A percentile compares a stretch with the other conserved stretches of the same genome.
These are phyloP conservation scores for Leccinum fibrillosum DNA, from an alignment of 768 basidiomycete genomes.

Conservation along the genomic window DNA sequence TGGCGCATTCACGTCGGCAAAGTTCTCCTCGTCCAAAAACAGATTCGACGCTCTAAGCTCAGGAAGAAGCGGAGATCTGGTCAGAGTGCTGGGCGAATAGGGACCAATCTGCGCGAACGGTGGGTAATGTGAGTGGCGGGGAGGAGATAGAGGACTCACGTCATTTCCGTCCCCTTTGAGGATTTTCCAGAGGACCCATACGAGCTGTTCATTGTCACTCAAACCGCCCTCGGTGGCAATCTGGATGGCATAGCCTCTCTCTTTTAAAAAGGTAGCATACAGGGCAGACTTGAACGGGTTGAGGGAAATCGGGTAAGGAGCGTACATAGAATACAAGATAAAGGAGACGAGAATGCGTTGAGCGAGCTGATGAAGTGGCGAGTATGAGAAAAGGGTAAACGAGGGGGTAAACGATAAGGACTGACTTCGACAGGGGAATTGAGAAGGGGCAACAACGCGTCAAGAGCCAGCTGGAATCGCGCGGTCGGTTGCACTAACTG, in stretches of 20 bases:
- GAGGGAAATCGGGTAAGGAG: slow-evolving; percentile 72
- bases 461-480: slow-evolving; percentile 81
- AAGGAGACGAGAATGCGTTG: slow-evolving; percentile 77
- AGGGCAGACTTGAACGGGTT: slow-evolving; percentile 81
- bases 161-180: slow-evolving; percentile 80
- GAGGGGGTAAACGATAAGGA: slow-evolving; percentile 11
- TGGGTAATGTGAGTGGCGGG: slow-evolving; percentile 4
- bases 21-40: slow-evolving; percentile 61
- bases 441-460: slow-evolving; percentile 74
- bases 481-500: slow-evolving; percentile 73
- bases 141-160: slow-evolving; percentile 35
- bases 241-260: slow-evolving; percentile 58
- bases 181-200: slow-evolving; percentile 88
- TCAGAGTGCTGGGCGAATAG: slow-evolving; percentile 72
- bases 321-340: slow-evolving; percentile 77
- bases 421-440: slow-evolving; percentile 56
- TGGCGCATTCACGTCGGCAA: slow-evolving; percentile 40
- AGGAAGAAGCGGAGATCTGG: slow-evolving; percentile 70
- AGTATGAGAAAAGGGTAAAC: slow-evolving; percentile 14
- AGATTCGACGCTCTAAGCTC: slow-evolving; percentile 73
- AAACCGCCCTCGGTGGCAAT: slow-evolving; percentile 46
- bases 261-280: slow-evolving; percentile 62
- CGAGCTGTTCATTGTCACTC: slow-evolving; percentile 68
- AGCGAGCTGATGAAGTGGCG: slow-evolving; percentile 45
- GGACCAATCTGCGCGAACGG: slow-evolving; percentile 62